Evolutionary conservation across 176 grass and related monocot genomes (phyloP), one percentile per base, ranked within the genome.

Genomic region (Calamus simplicifolius): DNA sequence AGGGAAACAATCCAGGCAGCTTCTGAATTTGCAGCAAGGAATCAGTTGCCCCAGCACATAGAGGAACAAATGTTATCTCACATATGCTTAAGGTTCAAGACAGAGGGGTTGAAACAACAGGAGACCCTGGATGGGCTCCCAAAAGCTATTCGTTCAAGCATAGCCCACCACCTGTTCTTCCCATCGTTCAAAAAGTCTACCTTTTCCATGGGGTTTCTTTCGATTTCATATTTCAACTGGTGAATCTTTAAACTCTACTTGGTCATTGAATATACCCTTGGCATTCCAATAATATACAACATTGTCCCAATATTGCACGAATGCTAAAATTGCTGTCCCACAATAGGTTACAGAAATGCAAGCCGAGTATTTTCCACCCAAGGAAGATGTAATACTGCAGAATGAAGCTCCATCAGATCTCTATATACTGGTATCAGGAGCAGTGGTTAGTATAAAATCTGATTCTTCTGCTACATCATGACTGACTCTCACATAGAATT

Each of bases 21-120:
- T 38, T 73, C 70, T 54, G 70, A 73, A 30, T 73, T 63, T 27
- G 70, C 59, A 27, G 29, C 70, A 48, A 73, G 70, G 48, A 73
- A 73, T 63, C 59, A 73, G 29, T 48, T 73, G 18, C 70, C 70
- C 15, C n/a, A 38, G 7, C 28, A 73, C 15, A 54, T 63, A 62
- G 48, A 63, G 58, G 70, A 73, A 50, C 58, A 62, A 30, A 63
- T 73, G 70, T 25, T 73, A 63, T 73, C 70, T 54, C 70, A 73
- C 51, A 63, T 73, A 73, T 73, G 70, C 58, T 15, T 73, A 62
- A 73, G 70, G 19, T 73, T 62, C 50, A 73, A 73, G 50, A 73
- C 70, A 54, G 70, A 73, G 58, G 58, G 59, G 15, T 19, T 73
- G 26, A 73, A 63, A 54, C 70, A 73, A 54, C 70, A 73, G 53